Base-by-base conservation (phyloP, 2,329 filamentous ascomycete species). In the Diaporthe sp. region DNA sequence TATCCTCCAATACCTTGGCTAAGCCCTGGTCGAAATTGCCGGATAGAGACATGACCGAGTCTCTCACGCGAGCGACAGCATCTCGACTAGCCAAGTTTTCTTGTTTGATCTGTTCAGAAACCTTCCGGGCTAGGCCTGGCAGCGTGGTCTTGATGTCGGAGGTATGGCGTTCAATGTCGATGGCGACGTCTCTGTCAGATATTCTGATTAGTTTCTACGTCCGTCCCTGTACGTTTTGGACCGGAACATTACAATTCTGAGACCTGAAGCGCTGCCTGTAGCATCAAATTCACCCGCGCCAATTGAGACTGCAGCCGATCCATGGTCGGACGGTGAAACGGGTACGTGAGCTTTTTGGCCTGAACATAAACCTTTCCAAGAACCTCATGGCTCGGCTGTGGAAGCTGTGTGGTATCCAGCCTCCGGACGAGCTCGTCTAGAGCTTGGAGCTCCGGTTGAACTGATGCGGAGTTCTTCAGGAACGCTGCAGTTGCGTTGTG, bases 301-400 rank as follows among this genome's bases (percentile, higher is more conserved):
- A 70, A n/a, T 5, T 12, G 35, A 33, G 67, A 47, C 25, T 45
- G 35, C 38, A 70, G 33, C 19, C 52, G 33, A 35, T 57, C 67
- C 35, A 70, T 13, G 9, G 52, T 58, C 52, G 52, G 52, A 25
- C 52, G 67, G 15, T 58, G 67, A 13, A 70, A 70, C 17, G 67
- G 67, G 35, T 70, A 70, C 4, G 67, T 70, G 13, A 70, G 52
- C 67, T 45, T 70, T 25, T 70, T 70, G 4, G 67, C 52, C 35
- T 58, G 52, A 7, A 35, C n/a, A 47, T 10, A 33, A 4, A 47
- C 35, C 15, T 58, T 58, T 35, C 19, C 67, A n/a, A 47, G 13
- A 13, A 45, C 25, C 28, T 42, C 67, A 13, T 70, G 67, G 4
- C 5, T 70, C 22, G 35, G 12, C 4, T 7, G 28, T 25, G 13